phyloP scores from a whole-genome alignment of 495 filamentous ascomycete genomes.

The Thermochaetoides thermophila region DNA sequence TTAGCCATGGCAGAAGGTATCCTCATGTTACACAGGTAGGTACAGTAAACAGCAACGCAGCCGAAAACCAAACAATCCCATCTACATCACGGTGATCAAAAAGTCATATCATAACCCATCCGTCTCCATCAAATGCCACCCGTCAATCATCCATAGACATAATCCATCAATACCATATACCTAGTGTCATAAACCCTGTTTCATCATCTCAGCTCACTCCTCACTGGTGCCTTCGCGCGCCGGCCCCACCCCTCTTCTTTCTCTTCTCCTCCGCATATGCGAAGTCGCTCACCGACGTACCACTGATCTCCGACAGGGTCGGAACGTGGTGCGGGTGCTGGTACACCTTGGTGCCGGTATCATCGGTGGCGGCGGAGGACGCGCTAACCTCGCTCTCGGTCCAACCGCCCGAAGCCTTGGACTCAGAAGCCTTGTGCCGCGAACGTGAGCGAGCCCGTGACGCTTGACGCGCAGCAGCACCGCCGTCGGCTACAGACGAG shows the following conservation, averaged over 20 bases:
- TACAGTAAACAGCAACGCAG: too few species aligned
- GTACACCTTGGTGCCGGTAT: slow-evolving; percentile 64
- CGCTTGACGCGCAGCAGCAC: slow-evolving; percentile 3
- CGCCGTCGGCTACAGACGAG: not conserved
- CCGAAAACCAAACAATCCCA: too few species aligned
- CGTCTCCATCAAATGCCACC: too few species aligned
- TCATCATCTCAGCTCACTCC: slow-evolving; percentile 3
- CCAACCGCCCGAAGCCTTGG: slow-evolving; percentile 35
- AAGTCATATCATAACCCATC: too few species aligned
- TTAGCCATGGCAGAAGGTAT: too few species aligned
- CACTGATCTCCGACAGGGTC: slow-evolving; percentile 16
- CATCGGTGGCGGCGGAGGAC: not conserved
- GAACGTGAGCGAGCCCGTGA: not conserved
- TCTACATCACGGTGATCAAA: too few species aligned
- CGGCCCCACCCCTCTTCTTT: slow-evolving; percentile 18
- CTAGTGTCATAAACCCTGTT: not conserved
- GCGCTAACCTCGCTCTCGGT: slow-evolving; percentile 42
- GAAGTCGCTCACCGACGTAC: slow-evolving; percentile 11
- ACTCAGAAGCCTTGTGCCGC: slow-evolving; percentile 1
- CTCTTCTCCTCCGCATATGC: slow-evolving; percentile 22
- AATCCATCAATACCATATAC: not conserved
- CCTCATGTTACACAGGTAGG: too few species aligned
- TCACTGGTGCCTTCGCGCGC: slow-evolving; percentile 7
- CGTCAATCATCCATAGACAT: too few species aligned
- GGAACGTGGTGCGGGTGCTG: slow-evolving; percentile 65